Conservation (phyloP, 2,329 filamentous ascomycete species). For the Trichophyton benhamiae region DNA sequence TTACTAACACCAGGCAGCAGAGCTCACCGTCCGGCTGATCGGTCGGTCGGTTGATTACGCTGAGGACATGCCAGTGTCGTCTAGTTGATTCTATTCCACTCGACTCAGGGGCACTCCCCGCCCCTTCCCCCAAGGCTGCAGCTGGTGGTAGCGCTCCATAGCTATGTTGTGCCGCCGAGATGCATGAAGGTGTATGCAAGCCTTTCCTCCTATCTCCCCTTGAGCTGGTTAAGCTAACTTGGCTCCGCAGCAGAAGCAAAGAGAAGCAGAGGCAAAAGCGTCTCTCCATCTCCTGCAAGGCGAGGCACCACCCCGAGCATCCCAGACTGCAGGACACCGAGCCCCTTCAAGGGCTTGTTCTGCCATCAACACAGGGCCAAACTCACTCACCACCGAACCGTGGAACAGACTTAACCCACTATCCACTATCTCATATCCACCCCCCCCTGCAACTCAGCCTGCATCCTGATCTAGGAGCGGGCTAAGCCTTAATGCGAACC, state of each 20-base stretch:
- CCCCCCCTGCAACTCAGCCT: not conserved
- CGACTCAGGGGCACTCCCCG: too few species aligned
- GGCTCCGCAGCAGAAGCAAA: not conserved
- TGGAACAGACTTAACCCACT: not conserved
- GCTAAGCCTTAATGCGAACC: constrained; percentile 1
- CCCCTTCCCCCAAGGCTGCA: not conserved
- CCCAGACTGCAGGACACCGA: not conserved
- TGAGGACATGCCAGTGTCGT: not conserved
- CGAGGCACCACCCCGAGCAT: not conserved
- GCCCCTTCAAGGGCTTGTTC: too few species aligned
- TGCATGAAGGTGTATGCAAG: too few species aligned
- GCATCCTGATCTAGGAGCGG: not conserved
- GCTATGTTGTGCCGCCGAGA: too few species aligned
- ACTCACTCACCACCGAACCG: not conserved
- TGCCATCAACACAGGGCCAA: not conserved
- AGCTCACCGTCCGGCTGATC: not conserved
- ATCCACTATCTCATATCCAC: not conserved
- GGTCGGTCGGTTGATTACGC: too few species aligned
- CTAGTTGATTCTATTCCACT: not conserved
- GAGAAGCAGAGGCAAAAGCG: not conserved
- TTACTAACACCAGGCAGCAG: constrained; percentile 2
- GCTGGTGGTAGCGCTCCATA: too few species aligned
- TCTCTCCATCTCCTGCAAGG: not conserved
- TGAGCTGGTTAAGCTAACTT: not conserved
- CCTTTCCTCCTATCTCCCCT: too few species aligned